Conservation (phyloP, 1,284 basidiomycete genomes). For the Ceratobasidium sp. region DNA sequence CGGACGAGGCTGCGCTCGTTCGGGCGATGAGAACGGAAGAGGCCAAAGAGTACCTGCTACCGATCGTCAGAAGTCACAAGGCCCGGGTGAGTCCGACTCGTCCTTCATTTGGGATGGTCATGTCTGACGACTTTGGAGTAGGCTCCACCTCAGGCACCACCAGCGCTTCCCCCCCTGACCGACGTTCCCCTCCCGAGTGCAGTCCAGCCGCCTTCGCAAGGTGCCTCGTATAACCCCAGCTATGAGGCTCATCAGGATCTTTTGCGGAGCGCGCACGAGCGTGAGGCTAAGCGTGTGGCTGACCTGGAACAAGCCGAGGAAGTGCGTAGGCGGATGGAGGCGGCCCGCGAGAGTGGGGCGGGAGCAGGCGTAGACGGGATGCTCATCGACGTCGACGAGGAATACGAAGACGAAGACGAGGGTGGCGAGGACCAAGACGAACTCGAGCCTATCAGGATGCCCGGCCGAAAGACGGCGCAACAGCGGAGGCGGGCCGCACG, state of each 20-base stretch:
- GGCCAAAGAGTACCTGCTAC: constrained; percentile 52
- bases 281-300: constrained; percentile 72
- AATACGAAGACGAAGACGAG: constrained; percentile 61
- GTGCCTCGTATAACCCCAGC: constrained; percentile 94
- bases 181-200: constrained; percentile 71
- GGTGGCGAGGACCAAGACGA: constrained; percentile 56
- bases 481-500: constrained; percentile 75
- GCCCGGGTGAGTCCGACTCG: constrained; percentile 64
- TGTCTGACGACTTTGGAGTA: constrained; percentile 9
- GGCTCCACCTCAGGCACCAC: constrained; percentile 62
- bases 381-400: constrained; percentile 65
- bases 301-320: constrained; percentile 64
- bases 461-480: constrained; percentile 79
- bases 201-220: constrained; percentile 82
- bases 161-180: constrained; percentile 64
- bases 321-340: constrained; percentile 64
- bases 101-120: not conserved
- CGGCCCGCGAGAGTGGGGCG: constrained; percentile 59
- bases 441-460: constrained; percentile 58
- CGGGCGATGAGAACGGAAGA: constrained; percentile 54
- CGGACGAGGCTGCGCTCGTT: constrained; percentile 60
- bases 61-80: constrained; percentile 59
- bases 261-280: constrained; percentile 75
- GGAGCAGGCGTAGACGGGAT: constrained; percentile 65
- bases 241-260: constrained; percentile 82